phyloP scores from a whole-genome alignment of 1,284 basidiomycete genomes.

The Singerocomus rubriflavus region DNA sequence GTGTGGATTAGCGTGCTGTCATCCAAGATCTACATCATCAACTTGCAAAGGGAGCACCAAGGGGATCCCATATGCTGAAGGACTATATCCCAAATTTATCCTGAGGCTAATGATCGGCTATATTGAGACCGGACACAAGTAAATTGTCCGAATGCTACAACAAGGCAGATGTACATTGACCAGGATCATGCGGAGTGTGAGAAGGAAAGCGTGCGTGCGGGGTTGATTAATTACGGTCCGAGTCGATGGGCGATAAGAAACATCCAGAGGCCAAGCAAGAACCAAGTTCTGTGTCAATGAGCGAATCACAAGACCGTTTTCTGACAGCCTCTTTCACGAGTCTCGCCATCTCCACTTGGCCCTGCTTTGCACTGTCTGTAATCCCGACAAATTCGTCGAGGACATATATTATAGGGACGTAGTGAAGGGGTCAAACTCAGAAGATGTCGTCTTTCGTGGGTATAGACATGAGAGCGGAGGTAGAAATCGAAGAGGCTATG shows the following conservation, averaged over 20 bases:
- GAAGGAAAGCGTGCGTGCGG: background rate
- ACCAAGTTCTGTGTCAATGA: background rate
- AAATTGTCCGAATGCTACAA: too few relatives aligned
- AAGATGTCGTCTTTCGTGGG: slow-evolving; percentile 68
- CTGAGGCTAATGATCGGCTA: too few relatives aligned
- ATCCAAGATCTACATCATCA: too few relatives aligned
- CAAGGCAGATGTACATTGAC: too few relatives aligned
- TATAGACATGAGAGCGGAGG: slow-evolving; percentile 58
- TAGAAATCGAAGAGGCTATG: slow-evolving; percentile 16
- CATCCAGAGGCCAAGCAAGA: background rate
- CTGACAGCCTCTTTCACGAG: slow-evolving; percentile 67
- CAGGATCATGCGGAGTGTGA: too few relatives aligned
- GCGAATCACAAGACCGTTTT: slow-evolving; percentile 60
- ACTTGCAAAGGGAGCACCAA: too few relatives aligned
- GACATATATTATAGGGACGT: slow-evolving; percentile 62
- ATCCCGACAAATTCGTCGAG: slow-evolving; percentile 73
- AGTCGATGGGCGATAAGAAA: background rate
- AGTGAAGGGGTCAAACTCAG: slow-evolving; percentile 75
- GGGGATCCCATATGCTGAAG: too few relatives aligned
- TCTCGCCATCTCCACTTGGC: slow-evolving; percentile 68
- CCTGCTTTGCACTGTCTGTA: slow-evolving; percentile 72
- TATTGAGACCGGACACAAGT: too few relatives aligned
- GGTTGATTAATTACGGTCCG: slow-evolving; percentile 17
- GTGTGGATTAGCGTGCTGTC: too few relatives aligned
- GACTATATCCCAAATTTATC: too few relatives aligned